phyloP scores from a whole-genome alignment of 2,329 filamentous ascomycete genomes.

The Amauroascus niger region DNA sequence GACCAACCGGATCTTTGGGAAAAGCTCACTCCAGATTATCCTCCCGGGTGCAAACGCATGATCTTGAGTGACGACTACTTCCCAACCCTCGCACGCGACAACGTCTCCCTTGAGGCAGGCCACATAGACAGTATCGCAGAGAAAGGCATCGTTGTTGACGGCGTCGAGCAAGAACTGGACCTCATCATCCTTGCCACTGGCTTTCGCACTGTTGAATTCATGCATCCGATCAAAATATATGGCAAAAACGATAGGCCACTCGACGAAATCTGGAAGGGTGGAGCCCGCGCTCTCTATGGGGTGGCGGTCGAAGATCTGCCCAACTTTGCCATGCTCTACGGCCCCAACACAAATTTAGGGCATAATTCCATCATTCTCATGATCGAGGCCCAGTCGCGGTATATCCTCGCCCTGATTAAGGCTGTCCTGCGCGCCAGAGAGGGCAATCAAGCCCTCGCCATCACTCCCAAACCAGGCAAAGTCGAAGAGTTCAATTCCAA shows the following conservation, averaged over 20 bases:
- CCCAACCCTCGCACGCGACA: constrained; percentile 38
- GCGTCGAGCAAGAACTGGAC: constrained; percentile 42
- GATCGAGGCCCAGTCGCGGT: constrained; percentile 50
- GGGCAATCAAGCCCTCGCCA: constrained; percentile 34
- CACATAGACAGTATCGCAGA: constrained; percentile 40
- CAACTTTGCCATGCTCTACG: constrained; percentile 51
- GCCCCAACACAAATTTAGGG: constrained; percentile 48
- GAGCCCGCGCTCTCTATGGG: constrained; percentile 44
- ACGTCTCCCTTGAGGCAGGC: constrained; percentile 45
- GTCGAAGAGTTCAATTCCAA: constrained; percentile 39
- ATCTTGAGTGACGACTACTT: constrained; percentile 50
- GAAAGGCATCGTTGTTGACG: constrained; percentile 41
- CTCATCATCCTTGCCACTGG: constrained; percentile 51
- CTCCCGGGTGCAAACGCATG: constrained; percentile 47
- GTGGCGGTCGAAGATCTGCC: constrained; percentile 44
- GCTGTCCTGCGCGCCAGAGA: constrained; percentile 41
- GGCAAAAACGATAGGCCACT: constrained; percentile 39
- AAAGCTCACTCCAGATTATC: constrained; percentile 46
- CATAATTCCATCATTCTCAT: constrained; percentile 53
- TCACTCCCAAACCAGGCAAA: constrained; percentile 37
- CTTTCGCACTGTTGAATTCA: constrained; percentile 50
- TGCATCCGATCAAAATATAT: constrained; percentile 47
- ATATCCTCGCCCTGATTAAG: constrained; percentile 43
- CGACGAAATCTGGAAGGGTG: constrained; percentile 44
- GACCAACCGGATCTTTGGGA: constrained; percentile 44